Base-by-base conservation (phyloP, 2,329 filamentous ascomycete species). In the Fusarium sp. region DNA sequence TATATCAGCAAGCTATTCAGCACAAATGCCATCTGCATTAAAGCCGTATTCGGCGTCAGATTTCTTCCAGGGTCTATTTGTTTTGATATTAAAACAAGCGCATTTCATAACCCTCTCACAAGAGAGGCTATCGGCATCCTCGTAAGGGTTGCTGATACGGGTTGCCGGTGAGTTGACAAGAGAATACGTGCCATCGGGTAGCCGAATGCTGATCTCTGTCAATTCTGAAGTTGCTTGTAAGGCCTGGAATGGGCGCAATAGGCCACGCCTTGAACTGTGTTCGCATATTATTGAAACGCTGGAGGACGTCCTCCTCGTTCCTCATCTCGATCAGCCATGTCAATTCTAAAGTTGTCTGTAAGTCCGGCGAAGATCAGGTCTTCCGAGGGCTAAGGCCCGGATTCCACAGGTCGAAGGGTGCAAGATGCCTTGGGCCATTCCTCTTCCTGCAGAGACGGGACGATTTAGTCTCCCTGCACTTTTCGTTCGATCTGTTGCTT, bases 11-110 rank as follows among this genome's bases (percentile, higher is more conserved):
- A 51, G 8, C 76, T 67, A 3, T 71, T 60, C 0, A 77, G 68
- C 5, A 59, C 0, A 83, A 86, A 17, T 84, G 87, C 75, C 85
- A 90, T 76, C 85, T 90, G 82, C 88, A 92, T 80, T 85, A 89
- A 83, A 79, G 87, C 57, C 14, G 4, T 74, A 63, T 0, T 55
- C 50, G 0, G 76, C 77, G 1, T 75, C 64, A 0, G 72, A 58
- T 1, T 66, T 71, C 22, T 74, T 64, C 71, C 74, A 77, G 1
- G 77, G 75, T 3, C 78, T 72, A 3, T 75, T 74, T 0, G 79
- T 76, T 2, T 80, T 77, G 2, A 80, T 74, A 22, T 78, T 77
- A 62, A 80, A 79, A 0, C 78, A 77, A 1, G 78, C 78, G 38
- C 69, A 76, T 8, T 46, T 73, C 4, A 65, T 51, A 5, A 72